These are phyloP conservation scores for Apophysomyces ossiformis DNA, from an alignment of 371 early-diverging fungal species.

Conservation along the genomic window DNA sequence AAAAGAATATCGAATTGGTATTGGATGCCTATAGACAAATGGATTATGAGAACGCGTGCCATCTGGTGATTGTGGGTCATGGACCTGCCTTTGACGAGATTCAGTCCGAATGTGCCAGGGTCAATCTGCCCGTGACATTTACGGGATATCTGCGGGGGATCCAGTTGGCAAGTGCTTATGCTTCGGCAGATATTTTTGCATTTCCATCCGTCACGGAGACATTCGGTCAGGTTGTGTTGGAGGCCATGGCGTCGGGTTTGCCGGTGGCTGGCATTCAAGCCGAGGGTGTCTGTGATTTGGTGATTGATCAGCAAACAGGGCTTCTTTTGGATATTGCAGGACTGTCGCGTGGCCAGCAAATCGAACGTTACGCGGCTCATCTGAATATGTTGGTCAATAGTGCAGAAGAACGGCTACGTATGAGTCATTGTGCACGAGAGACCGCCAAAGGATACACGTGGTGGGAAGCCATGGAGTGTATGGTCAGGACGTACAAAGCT, in stretches of 20 bases:
- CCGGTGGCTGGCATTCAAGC: conserved; percentile 49
- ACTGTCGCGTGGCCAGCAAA: conserved; percentile 23
- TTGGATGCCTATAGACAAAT: conserved; percentile 45
- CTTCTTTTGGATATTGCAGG: conserved; percentile 33
- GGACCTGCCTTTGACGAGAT: conserved; percentile 51
- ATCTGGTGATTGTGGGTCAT: conserved; percentile 56
- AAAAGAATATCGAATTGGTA: conserved; percentile 50
- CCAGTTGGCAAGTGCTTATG: conserved; percentile 44
- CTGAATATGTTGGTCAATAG: conserved; percentile 27
- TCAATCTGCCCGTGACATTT: conserved; percentile 43
- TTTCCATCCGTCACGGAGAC: conserved; percentile 55
- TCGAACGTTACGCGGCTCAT: conserved; percentile 25
- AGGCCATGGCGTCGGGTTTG: conserved; percentile 52
- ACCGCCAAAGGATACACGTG: conserved; percentile 44
- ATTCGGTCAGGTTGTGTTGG: conserved; percentile 56
- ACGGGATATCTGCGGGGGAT: conserved; percentile 50
- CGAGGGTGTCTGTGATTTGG: conserved; percentile 51
- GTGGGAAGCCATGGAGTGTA: conserved; percentile 53
- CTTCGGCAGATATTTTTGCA: conserved; percentile 56
- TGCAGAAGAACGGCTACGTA: conserved; percentile 11
- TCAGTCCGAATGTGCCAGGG: conserved; percentile 22
- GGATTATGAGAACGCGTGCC: conserved; percentile 42
- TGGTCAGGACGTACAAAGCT: conserved; percentile 41
- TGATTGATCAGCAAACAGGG: conserved; percentile 45
- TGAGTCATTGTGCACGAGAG: conserved; percentile 33